Conservation (phyloP, 2,329 filamentous ascomycete species). For the Pezicula neosporulosa region DNA sequence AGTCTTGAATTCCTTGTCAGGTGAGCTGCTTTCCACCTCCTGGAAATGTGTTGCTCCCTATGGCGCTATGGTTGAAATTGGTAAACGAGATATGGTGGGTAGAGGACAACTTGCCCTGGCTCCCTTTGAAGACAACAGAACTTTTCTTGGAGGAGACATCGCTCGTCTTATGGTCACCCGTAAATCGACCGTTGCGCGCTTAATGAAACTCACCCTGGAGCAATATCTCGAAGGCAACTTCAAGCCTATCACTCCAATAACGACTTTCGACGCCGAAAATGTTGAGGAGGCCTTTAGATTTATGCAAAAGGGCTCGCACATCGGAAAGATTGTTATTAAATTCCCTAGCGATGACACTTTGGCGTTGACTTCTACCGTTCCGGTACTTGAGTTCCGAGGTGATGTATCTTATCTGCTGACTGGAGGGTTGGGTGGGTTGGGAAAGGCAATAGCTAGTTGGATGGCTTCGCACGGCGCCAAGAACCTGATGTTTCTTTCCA, state of each 20-base stretch:
- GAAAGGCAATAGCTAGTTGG: slow-evolving; percentile 30
- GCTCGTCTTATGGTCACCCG: background rate
- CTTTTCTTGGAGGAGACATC: slow-evolving; percentile 36
- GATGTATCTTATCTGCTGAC: slow-evolving; percentile 32
- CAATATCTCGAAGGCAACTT: background rate
- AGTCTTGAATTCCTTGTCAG: slow-evolving; percentile 16
- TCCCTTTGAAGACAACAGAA: slow-evolving; percentile 33
- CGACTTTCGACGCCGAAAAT: slow-evolving; percentile 30
- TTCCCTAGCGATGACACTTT: background rate
- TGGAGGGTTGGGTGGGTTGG: slow-evolving; percentile 38
- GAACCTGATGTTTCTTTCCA: slow-evolving; percentile 32
- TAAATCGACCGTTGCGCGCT: slow-evolving; percentile 4
- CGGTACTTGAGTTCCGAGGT: background rate
- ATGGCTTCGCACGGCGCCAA: slow-evolving; percentile 33
- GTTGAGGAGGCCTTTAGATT: slow-evolving; percentile 11
- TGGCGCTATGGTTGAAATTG: slow-evolving; percentile 34
- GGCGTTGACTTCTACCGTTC: slow-evolving; percentile 2
- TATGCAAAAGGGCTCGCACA: background rate
- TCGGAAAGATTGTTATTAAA: slow-evolving; percentile 7
- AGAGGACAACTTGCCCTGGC: slow-evolving; percentile 25
- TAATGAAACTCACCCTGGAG: slow-evolving; percentile 9
- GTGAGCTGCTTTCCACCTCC: slow-evolving; percentile 15
- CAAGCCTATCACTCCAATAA: slow-evolving; percentile 20
- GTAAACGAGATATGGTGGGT: slow-evolving; percentile 25
- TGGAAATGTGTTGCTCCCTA: slow-evolving; percentile 30